Evolutionary conservation across 2,329 filamentous ascomycete species (phyloP), one percentile per base, ranked within the genome.

Genomic region (Venturia effusa): DNA sequence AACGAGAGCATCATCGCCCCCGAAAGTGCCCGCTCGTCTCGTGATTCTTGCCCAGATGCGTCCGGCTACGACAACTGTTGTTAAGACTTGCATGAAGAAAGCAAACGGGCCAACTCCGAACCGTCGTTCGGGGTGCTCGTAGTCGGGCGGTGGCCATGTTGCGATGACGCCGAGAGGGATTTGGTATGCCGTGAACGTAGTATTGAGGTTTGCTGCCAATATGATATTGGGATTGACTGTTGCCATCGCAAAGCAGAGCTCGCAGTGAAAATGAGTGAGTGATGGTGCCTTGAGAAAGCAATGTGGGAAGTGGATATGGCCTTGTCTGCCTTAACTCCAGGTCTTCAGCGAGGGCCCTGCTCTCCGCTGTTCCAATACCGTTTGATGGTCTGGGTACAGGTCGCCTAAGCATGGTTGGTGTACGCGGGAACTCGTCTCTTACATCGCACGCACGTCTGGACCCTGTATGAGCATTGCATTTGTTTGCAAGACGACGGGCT

Each of bases 81-180:
- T 57, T 10, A 64, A 34, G 10, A 51, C 3, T 15, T 60, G 27
- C 39, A 64, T 27, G 37, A 59, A 37, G 19, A 64, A 39, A 0
- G 62, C 55, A n/a, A 64, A 43, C 15, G 62, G 62, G 17, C 24
- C 32, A 4, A 64, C 2, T 39, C 62, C 61, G 19, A 40, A 30
- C 7, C 62, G 34, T 15, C 54, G 51, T 19, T 48, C 62, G 7
- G 62, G 51, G 60, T 61, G 27, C 15, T 32, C 40, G 10, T 4
- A 19, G 43, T 66, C 66, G n/a, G 63, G 22, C 15, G 64, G 11
- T 4, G 65, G 65, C 65, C 64, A 66, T 40, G 62, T 17, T 19
- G 37, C 41, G 22, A 66, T 40, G 19, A 41, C 48, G n/a, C 64
- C 55, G 10, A 66, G 40, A 22, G 65, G 65, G 32, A 66, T 66